Conservation (phyloP, 768 basidiomycete genomes). For the Collybia sordida region DNA sequence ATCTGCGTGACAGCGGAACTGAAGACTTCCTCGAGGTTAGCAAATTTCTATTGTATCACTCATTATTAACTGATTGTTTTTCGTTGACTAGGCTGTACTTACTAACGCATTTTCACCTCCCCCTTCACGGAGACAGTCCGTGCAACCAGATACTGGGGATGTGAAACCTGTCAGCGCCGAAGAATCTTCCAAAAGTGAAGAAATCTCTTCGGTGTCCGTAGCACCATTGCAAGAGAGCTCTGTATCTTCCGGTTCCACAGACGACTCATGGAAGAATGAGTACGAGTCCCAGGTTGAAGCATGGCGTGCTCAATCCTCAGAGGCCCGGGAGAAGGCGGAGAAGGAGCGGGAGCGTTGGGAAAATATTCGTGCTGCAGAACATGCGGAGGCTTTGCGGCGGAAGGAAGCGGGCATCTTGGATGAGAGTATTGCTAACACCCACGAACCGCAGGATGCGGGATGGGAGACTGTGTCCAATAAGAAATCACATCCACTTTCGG, state of each 20-base stretch:
- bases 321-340: constrained; percentile 74
- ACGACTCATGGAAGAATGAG: constrained; percentile 62
- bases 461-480: constrained; percentile 37
- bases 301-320: constrained; percentile 75
- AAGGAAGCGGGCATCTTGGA: constrained; percentile 25
- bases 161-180: neutral
- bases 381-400: constrained; percentile 37
- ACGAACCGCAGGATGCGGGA: constrained; percentile 19
- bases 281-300: constrained; percentile 67
- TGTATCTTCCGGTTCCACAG: constrained; percentile 17
- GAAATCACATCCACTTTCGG: constrained; percentile 13
- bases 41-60: neutral
- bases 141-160: neutral
- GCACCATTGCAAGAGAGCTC: constrained; percentile 9
- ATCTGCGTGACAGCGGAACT: constrained; percentile 5
- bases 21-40: constrained; percentile 20
- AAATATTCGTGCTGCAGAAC: constrained; percentile 56
- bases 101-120: constrained; percentile 31
- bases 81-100: constrained; percentile 22
- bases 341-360: constrained; percentile 74
- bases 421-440: constrained; percentile 10
- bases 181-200: neutral
- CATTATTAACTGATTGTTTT: neutral
- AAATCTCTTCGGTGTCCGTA: constrained; percentile 3
- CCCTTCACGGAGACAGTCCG: constrained; percentile 25